phyloP scores from a whole-genome alignment of 139 green algal species.

The Ulvella scutata region DNA sequence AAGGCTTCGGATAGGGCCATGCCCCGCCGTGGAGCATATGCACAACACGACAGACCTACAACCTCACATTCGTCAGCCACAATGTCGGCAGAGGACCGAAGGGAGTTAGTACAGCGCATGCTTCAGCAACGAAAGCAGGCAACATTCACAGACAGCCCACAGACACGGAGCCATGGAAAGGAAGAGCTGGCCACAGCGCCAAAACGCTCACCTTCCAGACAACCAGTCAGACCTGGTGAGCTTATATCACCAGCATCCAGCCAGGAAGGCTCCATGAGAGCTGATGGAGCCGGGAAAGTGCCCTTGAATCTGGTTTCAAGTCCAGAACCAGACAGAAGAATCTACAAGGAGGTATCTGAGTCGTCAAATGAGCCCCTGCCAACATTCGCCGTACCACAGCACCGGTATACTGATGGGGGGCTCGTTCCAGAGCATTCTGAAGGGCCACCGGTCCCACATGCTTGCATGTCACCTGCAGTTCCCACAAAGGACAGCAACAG shows the following conservation, averaged over 20 bases:
- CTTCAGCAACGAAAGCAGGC: neutral
- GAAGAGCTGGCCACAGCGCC: neutral
- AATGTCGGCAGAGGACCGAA: neutral
- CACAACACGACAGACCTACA: neutral
- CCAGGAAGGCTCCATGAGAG: neutral
- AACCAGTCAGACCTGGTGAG: neutral
- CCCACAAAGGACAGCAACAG: neutral
- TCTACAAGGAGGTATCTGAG: no score
- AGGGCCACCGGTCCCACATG: neutral
- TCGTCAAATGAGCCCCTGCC: no score
- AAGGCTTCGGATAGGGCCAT: neutral
- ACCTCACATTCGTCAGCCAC: neutral
- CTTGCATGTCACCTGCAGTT: neutral
- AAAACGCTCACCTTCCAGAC: neutral
- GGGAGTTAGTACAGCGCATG: neutral
- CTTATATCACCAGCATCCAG: neutral
- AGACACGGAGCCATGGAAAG: neutral
- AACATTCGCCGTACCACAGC: neutral
- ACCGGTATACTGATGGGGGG: neutral
- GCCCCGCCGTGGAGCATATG: neutral
- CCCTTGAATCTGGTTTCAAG: neutral
- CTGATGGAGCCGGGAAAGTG: neutral
- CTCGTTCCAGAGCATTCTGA: neutral
- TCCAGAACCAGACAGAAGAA: neutral
- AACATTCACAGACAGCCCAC: neutral